Evolutionary conservation across 495 filamentous ascomycete species (phyloP).

Genomic region (Neurospora africana): DNA sequence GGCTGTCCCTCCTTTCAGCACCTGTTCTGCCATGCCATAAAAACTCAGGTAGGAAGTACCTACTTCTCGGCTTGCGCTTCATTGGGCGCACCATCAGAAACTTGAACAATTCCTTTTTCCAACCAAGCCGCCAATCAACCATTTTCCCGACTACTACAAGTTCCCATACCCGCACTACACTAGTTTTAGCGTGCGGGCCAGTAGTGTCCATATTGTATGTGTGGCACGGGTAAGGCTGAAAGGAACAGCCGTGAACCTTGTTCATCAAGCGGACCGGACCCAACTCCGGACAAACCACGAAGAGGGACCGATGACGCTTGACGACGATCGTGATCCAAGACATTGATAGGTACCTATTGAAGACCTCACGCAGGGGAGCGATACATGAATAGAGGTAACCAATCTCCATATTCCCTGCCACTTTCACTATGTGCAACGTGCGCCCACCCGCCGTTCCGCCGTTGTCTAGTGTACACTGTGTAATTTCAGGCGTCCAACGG

Average conservation of each 20-base stretch:
- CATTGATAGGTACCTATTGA: neutral
- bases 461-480: neutral
- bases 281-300: neutral
- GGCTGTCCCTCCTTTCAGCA: neutral
- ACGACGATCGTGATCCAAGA: neutral
- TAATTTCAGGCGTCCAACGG: neutral
- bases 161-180: too few relatives aligned
- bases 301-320: neutral
- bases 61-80: too few relatives aligned
- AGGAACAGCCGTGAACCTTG: neutral
- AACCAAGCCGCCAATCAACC: too few relatives aligned
- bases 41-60: too few relatives aligned
- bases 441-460: neutral
- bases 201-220: too few relatives aligned
- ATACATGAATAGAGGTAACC: neutral
- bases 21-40: neutral
- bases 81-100: neutral
- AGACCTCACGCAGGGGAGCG: neutral
- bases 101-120: too few relatives aligned
- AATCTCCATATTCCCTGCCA: neutral
- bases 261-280: neutral
- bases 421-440: neutral
- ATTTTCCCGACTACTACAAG: too few relatives aligned
- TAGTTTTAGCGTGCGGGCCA: too few relatives aligned
- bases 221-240: neutral